Conservation (phyloP, 495 filamentous ascomycete species). For the Aspergillus indologenus region DNA sequence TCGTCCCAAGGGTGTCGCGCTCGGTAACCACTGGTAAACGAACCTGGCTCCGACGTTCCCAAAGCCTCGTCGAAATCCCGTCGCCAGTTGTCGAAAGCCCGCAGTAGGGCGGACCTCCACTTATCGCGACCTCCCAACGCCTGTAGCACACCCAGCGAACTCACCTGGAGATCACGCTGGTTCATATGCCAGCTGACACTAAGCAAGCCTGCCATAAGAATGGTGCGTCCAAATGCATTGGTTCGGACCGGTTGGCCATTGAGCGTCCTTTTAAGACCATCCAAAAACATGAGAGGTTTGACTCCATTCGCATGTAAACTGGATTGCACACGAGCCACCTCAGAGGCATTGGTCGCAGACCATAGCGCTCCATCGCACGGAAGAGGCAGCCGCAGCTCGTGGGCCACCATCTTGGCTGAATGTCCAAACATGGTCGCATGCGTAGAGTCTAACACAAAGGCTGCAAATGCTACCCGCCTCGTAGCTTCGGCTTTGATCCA, state of each 20-base stretch:
- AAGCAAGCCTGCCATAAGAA: constrained; percentile 90
- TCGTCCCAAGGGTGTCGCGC: constrained; percentile 54
- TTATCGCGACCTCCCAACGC: constrained; percentile 88
- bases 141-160: constrained; percentile 73
- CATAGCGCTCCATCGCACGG: constrained; percentile 93
- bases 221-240: constrained; percentile 91
- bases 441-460: constrained; percentile 92
- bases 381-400: constrained; percentile 88
- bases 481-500: constrained; percentile 97
- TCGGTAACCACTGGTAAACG: constrained; percentile 35
- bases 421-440: constrained; percentile 99
- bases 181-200: constrained; percentile 98
- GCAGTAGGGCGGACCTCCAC: constrained; percentile 83
- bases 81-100: constrained; percentile 94
- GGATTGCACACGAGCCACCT: constrained; percentile 83
- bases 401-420: constrained; percentile 93
- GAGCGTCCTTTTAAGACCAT: constrained; percentile 86
- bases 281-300: constrained; percentile 84
- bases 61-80: constrained; percentile 85
- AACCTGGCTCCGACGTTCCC: constrained; percentile 42
- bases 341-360: constrained; percentile 85
- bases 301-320: constrained; percentile 78
- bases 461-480: constrained; percentile 84
- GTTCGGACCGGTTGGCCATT: constrained; percentile 85
- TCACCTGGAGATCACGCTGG: constrained; percentile 92